A percentile compares a stretch with the other conserved stretches of the same genome.
Conservation (phyloP, 345 rosid genomes). For the Aquilaria yunnanensis region DNA sequence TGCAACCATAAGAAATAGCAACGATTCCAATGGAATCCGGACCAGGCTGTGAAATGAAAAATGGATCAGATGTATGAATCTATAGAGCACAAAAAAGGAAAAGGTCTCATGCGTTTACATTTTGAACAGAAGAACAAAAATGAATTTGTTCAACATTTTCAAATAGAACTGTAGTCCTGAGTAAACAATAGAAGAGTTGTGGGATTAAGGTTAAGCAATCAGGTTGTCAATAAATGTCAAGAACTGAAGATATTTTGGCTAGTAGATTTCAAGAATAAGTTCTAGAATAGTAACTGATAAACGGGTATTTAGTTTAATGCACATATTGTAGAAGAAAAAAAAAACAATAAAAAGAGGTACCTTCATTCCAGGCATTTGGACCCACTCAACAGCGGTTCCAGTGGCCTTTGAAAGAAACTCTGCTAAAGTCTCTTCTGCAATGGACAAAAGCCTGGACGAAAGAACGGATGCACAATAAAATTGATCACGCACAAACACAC, state of each 20-base stretch:
- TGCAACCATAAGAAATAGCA: conserved; percentile 99
- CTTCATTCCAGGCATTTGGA: conserved; percentile 99
- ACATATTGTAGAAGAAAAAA: neutral
- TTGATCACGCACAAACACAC: conserved; percentile 16
- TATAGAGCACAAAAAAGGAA: neutral
- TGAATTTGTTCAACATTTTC: too few species aligned
- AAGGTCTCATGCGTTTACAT: too few species aligned
- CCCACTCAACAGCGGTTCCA: conserved; percentile 99
- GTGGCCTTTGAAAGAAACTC: conserved; percentile 99
- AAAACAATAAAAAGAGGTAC: conserved; percentile 29
- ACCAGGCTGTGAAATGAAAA: conserved; percentile 77
- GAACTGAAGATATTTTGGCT: too few species aligned
- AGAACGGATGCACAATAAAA: neutral
- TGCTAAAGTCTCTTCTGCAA: conserved; percentile 99
- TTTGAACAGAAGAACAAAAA: too few species aligned
- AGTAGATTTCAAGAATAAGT: too few species aligned
- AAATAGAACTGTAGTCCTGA: too few species aligned
- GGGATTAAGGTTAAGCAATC: too few species aligned
- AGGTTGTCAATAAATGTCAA: too few species aligned
- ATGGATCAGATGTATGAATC: conserved; percentile 1
- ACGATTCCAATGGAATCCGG: conserved; percentile 99
- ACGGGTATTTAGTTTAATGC: too few species aligned
- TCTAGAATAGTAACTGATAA: too few species aligned
- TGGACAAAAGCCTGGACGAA: conserved; percentile 85
- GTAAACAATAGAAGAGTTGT: too few species aligned